Evolutionary conservation across 2,329 filamentous ascomycete genomes (phyloP).

Genomic region (Verticillium albo-atrum): DNA sequence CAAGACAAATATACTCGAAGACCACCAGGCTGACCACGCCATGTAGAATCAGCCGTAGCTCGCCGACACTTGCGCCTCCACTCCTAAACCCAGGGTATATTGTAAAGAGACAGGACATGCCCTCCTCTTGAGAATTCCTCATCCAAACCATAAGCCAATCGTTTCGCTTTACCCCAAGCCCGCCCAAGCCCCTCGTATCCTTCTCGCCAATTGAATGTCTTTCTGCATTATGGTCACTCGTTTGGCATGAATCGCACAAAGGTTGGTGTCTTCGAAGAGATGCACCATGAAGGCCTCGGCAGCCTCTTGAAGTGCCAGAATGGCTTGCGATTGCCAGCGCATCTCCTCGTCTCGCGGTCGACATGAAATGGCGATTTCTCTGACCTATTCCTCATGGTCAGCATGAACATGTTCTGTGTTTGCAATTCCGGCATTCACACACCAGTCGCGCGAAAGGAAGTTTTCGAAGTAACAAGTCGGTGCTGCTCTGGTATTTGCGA

Average conservation of each 20-base stretch:
- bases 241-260: constrained; percentile 96
- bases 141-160: neutral
- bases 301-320: constrained; percentile 88
- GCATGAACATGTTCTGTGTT: neutral
- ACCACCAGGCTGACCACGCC: neutral
- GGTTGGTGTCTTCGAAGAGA: constrained; percentile 93
- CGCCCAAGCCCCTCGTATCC: constrained; percentile 75
- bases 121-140: neutral
- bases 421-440: constrained; percentile 12
- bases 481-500: constrained; percentile 81
- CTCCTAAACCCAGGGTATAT: neutral
- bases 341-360: constrained; percentile 64
- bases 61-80: neutral
- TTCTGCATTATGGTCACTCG: constrained; percentile 97
- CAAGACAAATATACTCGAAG: neutral
- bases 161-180: constrained; percentile 48
- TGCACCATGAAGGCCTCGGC: constrained; percentile 95
- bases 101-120: neutral
- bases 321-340: constrained; percentile 94
- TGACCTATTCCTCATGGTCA: constrained; percentile 39
- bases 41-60: neutral
- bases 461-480: constrained; percentile 79
- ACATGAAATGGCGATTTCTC: constrained; percentile 67
- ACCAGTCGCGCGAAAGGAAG: constrained; percentile 76
- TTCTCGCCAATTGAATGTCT: constrained; percentile 87